Evolutionary conservation across 495 filamentous ascomycete species (phyloP), one percentile per base, ranked within the genome.

Genomic region (Penicillium mononematosum): DNA sequence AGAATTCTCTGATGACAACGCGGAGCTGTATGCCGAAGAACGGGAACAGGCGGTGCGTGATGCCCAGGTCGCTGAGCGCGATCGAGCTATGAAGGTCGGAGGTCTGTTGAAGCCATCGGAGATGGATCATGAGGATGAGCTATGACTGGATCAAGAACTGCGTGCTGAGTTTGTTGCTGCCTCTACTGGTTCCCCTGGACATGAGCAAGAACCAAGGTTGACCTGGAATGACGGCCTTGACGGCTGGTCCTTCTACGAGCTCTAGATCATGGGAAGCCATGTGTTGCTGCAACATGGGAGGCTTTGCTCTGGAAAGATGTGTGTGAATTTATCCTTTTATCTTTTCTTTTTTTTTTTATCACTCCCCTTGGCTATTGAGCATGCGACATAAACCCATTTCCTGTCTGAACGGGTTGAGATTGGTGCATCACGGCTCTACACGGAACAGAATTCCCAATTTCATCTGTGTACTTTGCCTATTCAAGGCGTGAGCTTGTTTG

Each of bases 21-120:
- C 93, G 6, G 94, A 98, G 62, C 81, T 98, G n/a, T 99, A 88
- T 74, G 88, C 90, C 3, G 92, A 97, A 51, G 95, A 98, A 68
- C 86, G 94, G 60, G 94, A 98, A 70, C 86, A 90, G 64, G 86
- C 87, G 52, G 81, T 88, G 46, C 82, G 85, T 56, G 91, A 90
- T 62, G 89, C 88, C 43, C 84, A 87, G 60, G 82, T 84, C 50
- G 90, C 88, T 3, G 92, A 97, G 70, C 81, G 89, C 60, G 89
- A 93, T 70, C 85, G 91, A 53, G 85, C 88, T n/a, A 86, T 92
- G 75, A 96, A 91, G 73, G 91, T 97, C 41, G 89, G 92, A 55
- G 92, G 92, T 29, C 75, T 97, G 61, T 76, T 97, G 60, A 96
- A 97, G 76, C 92, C 92, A 46, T 90, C 90, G 20, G 92, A 97